Evolutionary conservation across 495 filamentous ascomycete genomes (phyloP), one percentile per base, ranked within the genome.

Genomic region (Neurospora tetrasperma): DNA sequence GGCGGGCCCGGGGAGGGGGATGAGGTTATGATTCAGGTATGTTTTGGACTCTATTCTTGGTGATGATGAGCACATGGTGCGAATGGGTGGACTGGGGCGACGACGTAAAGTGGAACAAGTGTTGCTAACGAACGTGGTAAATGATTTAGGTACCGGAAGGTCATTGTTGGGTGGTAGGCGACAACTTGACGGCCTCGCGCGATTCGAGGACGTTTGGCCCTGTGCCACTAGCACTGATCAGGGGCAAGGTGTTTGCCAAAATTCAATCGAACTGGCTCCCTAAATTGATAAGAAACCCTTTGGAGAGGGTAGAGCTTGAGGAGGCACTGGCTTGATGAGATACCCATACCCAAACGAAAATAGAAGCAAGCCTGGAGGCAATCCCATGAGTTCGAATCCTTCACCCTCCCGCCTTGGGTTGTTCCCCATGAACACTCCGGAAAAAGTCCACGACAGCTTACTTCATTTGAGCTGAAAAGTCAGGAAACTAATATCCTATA

Each of bases 171-270:
- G 81, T 97, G 11, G 88, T 88, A 1, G 96, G 96, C 5, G 96
- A 99, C 79, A 98, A 98, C 81, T 78, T 95, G 68, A 86, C 88
- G 12, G 91, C 86, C 79, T 97, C 93, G 42, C 83, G 92, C 69
- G 96, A 99, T 84, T 97, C 94, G 72, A 88, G 96, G 75, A 83
- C 87, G 42, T 97, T 90, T 82, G 96, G 96, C 0, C 93, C 96
- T 0, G 76, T 99, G 23, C 94, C 96, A 14, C 82, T 98, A 81
- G 94, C 87, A 0, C 81, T 98, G 74, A 88, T 98, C 66, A 90
- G 87, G 79, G 95, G 95, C 42, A 98, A 96, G 81, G 89, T 97
- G n/a, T 83, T 96, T 54, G 90, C 89, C 18, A 88, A 85, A 70
- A 80, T 89, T 7, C 86, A 84, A 82, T 88, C 89, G 1, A 84